Percentiles rank a stretch among this genome's conserved stretches.
These are phyloP conservation scores for Beta corolliflora DNA, from an alignment of 179 eudicot species.

Conservation along the genomic window DNA sequence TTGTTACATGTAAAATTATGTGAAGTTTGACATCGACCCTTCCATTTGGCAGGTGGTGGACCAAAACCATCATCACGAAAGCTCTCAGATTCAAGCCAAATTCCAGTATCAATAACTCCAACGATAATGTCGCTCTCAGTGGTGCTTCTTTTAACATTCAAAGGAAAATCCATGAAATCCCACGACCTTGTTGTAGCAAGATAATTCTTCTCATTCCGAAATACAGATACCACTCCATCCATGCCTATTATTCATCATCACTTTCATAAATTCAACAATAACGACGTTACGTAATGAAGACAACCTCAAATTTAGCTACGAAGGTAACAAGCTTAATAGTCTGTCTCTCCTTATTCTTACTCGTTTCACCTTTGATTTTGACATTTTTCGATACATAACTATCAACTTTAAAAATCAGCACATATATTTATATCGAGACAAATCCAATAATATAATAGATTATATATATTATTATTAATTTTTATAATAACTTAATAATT, in stretches of 20 bases:
- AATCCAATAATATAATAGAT: too few relatives aligned
- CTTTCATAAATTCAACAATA: not conserved
- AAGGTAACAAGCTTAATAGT: too few relatives aligned
- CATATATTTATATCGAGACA: too few relatives aligned
- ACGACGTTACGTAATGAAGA: too few relatives aligned
- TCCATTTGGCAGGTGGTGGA: constrained; percentile 49
- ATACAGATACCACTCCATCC: constrained; percentile 43
- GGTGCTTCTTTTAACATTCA: constrained; percentile 23
- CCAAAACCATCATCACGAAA: constrained; percentile 45
- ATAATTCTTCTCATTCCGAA: constrained; percentile 26
- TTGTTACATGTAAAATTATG: constrained; percentile 47
- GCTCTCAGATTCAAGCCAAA: constrained; percentile 51
- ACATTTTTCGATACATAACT: too few relatives aligned
- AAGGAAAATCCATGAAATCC: constrained; percentile 44
- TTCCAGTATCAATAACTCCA: constrained; percentile 48
- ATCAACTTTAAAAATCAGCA: too few relatives aligned
- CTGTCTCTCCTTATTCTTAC: too few relatives aligned
- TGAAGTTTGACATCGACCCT: constrained; percentile 43
- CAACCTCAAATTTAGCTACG: too few relatives aligned
- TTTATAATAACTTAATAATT: too few relatives aligned
- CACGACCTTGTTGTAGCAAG: constrained; percentile 51
- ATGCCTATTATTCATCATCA: constrained; percentile 9
- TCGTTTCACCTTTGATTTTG: too few relatives aligned
- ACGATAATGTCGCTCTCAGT: constrained; percentile 37
- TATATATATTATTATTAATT: too few relatives aligned